Conservation (phyloP, 202 grass and related monocot species). For the Setaria italica region DNA sequence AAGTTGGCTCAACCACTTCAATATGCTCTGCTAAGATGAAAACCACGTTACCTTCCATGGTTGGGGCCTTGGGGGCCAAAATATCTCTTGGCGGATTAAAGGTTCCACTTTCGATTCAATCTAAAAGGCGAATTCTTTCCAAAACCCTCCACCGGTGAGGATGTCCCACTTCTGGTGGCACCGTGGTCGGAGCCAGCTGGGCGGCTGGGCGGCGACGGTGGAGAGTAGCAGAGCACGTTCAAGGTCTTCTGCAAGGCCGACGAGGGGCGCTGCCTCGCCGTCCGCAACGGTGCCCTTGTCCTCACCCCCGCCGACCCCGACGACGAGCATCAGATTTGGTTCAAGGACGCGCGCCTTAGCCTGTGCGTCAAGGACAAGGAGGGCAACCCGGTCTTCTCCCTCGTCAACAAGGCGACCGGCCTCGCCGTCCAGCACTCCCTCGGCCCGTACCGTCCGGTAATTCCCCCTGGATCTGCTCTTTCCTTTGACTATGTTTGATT, state of each 20-base stretch:
- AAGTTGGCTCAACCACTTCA: too few relatives aligned
- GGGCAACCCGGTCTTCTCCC: slow-evolving; percentile 54
- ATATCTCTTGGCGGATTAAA: too few relatives aligned
- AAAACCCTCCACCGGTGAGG: too few relatives aligned
- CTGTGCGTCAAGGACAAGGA: slow-evolving; percentile 68
- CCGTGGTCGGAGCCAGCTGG: too few relatives aligned
- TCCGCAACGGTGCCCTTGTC: slow-evolving; percentile 63
- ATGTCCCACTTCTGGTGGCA: too few relatives aligned
- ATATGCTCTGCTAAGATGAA: too few relatives aligned
- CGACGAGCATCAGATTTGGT: slow-evolving; percentile 75
- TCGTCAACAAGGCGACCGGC: slow-evolving; percentile 71
- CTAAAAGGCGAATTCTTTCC: too few relatives aligned
- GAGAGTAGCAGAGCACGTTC: slow-evolving; percentile 6
- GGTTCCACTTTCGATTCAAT: too few relatives aligned
- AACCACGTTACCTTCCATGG: too few relatives aligned
- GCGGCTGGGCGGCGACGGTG: too few relatives aligned
- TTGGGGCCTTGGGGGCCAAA: too few relatives aligned
- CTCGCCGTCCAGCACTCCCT: slow-evolving; percentile 71
- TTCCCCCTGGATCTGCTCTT: too few relatives aligned
- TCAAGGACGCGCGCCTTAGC: slow-evolving; percentile 68
- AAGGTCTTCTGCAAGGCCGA: slow-evolving; percentile 73
- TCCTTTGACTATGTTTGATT: neutral
- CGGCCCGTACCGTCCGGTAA: slow-evolving; percentile 29
- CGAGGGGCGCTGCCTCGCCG: slow-evolving; percentile 58
- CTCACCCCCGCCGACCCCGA: slow-evolving; percentile 58